Evolutionary conservation across 2,329 filamentous ascomycete genomes (phyloP), one percentile per base, ranked within the genome.

Genomic region (Fusarium decemcellulare): DNA sequence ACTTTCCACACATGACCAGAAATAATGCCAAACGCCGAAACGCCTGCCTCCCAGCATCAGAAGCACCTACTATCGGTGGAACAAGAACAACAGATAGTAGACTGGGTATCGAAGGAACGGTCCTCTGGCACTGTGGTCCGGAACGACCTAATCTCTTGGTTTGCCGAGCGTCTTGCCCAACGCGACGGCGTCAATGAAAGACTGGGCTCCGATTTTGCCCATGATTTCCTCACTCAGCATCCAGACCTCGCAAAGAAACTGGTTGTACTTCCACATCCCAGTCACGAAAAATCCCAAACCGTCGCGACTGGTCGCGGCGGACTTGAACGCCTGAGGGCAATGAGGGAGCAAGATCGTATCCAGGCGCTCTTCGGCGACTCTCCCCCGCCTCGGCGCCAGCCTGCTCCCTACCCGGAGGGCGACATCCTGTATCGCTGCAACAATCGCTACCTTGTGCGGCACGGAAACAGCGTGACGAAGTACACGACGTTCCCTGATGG

Each of bases 331-430:
- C 36, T 39, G 36, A 39, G 12, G 12, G 36, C 11, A 15, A 39
- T 11, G 36, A 39, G 9, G 36, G 10, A 15, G 9, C 36, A 39
- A 29, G 44, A 34, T 7, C 44, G 29, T 29, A 48, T 14, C 16
- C 27, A 18, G 1, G 59, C 59, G 1, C 37, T 65, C 1, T 70
- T 48, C 4, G 55, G 53, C 15, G 58, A 71, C n/a, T 70, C 58
- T 7, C 69, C 64, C 1, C 67, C 72, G 5, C 67, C 66, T 5
- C 12, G n/a, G 8, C 61, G 71, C 42, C 40, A 63, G 10, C 9
- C 67, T 0, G 72, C 67, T 2, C 70, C 72, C 0, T 75, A 71
- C 15, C 74, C 74, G 0, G 47, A 72, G 6, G 74, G 73, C 18
- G 67, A 72, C 1, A 9, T 68, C 1, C 61, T 74, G 16, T 68